Evolutionary conservation across 192 early-diverging fungal genomes (phyloP), one percentile per base, ranked within the genome.

Genomic region (Geosiphon pyriformis): DNA sequence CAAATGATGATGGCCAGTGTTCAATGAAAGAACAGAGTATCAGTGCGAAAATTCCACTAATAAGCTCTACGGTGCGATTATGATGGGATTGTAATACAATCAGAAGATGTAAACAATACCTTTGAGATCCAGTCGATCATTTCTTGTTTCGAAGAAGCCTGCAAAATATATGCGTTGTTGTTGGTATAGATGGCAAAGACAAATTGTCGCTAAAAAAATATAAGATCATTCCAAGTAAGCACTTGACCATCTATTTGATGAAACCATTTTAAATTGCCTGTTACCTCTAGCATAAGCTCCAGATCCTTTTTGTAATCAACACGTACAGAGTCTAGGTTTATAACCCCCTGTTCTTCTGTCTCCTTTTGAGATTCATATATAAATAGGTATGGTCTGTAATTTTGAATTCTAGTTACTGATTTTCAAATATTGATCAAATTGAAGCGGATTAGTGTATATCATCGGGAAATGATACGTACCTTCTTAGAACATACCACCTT

Each of bases 401-500:
- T 10, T 6, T 10, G 37, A 42, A 42, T 10, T 42, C 37, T 10
- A 42, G 15, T 42, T 10, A 42, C 7, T 15, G 6, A 15, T 42
- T 15, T 10, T 42, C 6, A 10, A 10, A 42, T 42, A 15, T 42
- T 42, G 7, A 42, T 15, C 37, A 15, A 42, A 42, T 42, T n/a
- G n/a, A n/a, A n/a, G n/a, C n/a, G n/a, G n/a, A n/a, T n/a, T n/a
- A n/a, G n/a, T n/a, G n/a, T n/a, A n/a, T n/a, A n/a, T n/a, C n/a
- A n/a, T n/a, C 37, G 15, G 6, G 15, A 42, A 42, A 42, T 6
- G 15, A 15, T 42, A 59, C 59, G 59, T 76, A 79, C 70, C 85
- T 80, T 47, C 87, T 76, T 59, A 91, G 75, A 33, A 93, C 90
- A 76, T 90, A 86, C 88, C 89, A 93, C 4, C 87, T 77, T 50